Conservation (phyloP, 179 eudicot species). For the Vitellaria paradoxa region DNA sequence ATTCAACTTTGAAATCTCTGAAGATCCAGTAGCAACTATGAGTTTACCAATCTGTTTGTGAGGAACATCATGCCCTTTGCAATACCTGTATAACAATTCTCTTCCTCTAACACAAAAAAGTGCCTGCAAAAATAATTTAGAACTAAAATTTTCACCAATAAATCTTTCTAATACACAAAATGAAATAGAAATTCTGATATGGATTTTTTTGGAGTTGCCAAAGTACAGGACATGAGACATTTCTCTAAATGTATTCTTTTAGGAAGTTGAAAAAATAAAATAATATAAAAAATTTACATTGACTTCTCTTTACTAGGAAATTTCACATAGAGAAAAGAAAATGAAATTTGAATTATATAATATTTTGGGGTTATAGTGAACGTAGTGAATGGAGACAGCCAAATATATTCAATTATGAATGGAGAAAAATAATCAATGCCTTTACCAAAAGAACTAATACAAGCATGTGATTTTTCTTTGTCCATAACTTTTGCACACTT, state of each 20-base stretch:
- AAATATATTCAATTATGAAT: too few species aligned
- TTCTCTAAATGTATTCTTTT: not conserved
- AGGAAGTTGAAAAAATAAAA: too few species aligned
- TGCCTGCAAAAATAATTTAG: conserved; percentile 42
- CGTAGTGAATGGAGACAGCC: not conserved
- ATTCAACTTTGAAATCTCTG: conserved; percentile 71
- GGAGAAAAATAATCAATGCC: too few species aligned
- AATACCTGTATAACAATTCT: conserved; percentile 72
- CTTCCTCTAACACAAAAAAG: conserved; percentile 75
- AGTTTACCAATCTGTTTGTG: conserved; percentile 88
- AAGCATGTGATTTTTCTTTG: too few species aligned
- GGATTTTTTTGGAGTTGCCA: not conserved
- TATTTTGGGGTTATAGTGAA: not conserved
- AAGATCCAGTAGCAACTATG: conserved; percentile 74
- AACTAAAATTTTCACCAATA: not conserved
- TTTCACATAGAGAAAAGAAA: not conserved
- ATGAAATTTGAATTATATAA: not conserved
- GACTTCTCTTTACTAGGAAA: not conserved
- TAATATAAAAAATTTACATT: not conserved
- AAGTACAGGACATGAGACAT: not conserved
- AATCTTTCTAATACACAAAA: not conserved
- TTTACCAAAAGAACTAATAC: too few species aligned
- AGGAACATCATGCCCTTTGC: conserved; percentile 71
- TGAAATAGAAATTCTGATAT: not conserved
- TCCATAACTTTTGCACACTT: too few species aligned